Base-by-base conservation (phyloP, 257 asterid species). In the Salvia miltiorrhiza region DNA sequence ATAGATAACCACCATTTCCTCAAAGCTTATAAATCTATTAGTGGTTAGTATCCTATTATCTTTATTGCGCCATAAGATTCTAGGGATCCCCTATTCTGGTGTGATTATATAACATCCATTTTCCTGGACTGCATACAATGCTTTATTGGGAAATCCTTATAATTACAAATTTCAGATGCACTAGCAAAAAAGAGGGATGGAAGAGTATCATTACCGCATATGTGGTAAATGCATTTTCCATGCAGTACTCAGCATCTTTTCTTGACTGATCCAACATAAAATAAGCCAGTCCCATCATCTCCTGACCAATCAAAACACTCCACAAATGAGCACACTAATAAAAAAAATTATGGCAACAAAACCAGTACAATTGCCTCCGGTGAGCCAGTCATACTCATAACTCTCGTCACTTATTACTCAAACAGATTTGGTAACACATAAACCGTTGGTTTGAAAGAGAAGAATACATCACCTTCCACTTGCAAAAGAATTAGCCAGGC, bases 211-310 rank as follows among this genome's bases (percentile, higher is more conserved):
- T 65, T 85, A 93, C 97, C 74, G 81, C 70, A 77, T 93, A 93
- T 69, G 97, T 84, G 76, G 71, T 85, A 72, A 93, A 88, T 56
- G 99, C 93, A 87, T 79, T 91, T 83, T 93, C 99, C 99, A 93
- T 90, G 91, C 89, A 93, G 83, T 86, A 86, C 75, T 90, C 99
- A 35, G 97, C 92, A 80, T 94, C 99, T 83, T 93, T 93, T 67
- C 87, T 86, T 8, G 90, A 85, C 78, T 86, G 97, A 65, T 94
- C 99, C 87, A 87, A 72, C 97, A 94, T 84, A 86, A 90, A 94
- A 81, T 86, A 88, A 61, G 97, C 78, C 71, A 94, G 73, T 57
- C 95, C 97, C 95, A 90, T 90, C 90, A 90, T 90, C 84, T 94
- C 99, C 99, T 94, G 87, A 48, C 40, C 65, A 84, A 47, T 20